Evolutionary conservation across 257 asterid genomes (phyloP).

Genomic region (Solanum rostratum): DNA sequence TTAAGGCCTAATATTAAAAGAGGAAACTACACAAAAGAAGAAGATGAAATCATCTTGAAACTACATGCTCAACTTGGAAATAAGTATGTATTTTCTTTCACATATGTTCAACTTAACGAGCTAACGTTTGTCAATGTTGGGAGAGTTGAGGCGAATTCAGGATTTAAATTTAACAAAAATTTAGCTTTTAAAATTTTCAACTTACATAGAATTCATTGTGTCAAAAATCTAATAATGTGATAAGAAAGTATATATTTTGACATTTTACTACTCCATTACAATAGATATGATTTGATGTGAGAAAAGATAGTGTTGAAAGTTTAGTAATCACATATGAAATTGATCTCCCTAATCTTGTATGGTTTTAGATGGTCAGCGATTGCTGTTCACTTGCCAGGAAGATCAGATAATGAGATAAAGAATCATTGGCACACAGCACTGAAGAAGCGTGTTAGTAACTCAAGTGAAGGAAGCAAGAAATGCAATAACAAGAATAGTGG

Average conservation of each 20-base stretch:
- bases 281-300: no score
- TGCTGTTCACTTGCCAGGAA: background rate
- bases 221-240: no score
- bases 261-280: no score
- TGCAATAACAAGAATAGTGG: background rate
- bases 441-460: no score
- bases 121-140: background rate
- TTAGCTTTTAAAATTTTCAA: background rate
- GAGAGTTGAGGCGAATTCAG: background rate
- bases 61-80: constrained; percentile 8
- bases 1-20: constrained; percentile 2
- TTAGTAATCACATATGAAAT: no score
- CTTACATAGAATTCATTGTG: no score
- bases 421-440: constrained; percentile 2
- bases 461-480: no score
- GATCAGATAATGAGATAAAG: constrained; percentile 3
- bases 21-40: constrained; percentile 7
- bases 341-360: no score
- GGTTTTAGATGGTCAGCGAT: background rate
- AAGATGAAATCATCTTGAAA: constrained; percentile 1
- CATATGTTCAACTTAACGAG: background rate
- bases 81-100: background rate
- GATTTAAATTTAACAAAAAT: background rate
- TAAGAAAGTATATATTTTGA: no score
- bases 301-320: no score